These are phyloP conservation scores for Peribolospora kevripleyi DNA, from an alignment of 768 basidiomycete genomes.

Conservation along the genomic window DNA sequence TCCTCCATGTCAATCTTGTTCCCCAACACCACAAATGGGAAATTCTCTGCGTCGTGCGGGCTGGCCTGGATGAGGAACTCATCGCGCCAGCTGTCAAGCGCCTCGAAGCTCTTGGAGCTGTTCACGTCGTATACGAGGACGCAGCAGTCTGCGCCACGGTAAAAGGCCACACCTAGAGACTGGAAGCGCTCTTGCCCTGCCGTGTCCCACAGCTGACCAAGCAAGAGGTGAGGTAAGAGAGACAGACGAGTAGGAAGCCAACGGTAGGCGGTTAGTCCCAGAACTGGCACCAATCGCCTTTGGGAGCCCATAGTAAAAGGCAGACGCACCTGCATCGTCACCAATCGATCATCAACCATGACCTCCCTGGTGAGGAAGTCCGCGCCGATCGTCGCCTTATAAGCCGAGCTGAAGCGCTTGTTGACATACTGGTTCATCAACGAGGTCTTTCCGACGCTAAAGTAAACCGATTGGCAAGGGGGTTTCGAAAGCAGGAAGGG, in stretches of 20 bases:
- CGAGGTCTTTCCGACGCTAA: constrained; percentile 92
- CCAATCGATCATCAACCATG: constrained; percentile 89
- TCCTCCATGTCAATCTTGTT: constrained; percentile 99
- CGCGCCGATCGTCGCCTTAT: constrained; percentile 95
- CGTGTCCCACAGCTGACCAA: constrained; percentile 76
- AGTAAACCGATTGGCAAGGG: not conserved
- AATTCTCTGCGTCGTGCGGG: constrained; percentile 97
- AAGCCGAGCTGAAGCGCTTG: constrained; percentile 97
- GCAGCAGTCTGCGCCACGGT: constrained; percentile 96
- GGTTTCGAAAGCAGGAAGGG: not conserved
- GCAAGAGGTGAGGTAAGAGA: not conserved
- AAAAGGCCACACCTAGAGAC: constrained; percentile 94
- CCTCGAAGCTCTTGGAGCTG: constrained; percentile 93
- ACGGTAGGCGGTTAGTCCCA: not conserved
- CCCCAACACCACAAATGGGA: constrained; percentile 96
- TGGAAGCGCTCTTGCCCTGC: constrained; percentile 99
- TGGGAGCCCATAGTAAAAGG: not conserved
- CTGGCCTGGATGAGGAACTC: constrained; percentile 92
- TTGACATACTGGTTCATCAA: constrained; percentile 99
- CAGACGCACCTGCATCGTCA: constrained; percentile 78
- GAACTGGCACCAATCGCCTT: too few relatives aligned
- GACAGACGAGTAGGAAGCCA: not conserved
- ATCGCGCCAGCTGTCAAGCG: constrained; percentile 95
- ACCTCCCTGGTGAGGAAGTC: constrained; percentile 97
- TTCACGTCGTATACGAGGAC: constrained; percentile 98